Percentiles rank a stretch among this genome's conserved stretches.
phyloP scores from a whole-genome alignment of 768 basidiomycete species.

The Lentinula lateritia region DNA sequence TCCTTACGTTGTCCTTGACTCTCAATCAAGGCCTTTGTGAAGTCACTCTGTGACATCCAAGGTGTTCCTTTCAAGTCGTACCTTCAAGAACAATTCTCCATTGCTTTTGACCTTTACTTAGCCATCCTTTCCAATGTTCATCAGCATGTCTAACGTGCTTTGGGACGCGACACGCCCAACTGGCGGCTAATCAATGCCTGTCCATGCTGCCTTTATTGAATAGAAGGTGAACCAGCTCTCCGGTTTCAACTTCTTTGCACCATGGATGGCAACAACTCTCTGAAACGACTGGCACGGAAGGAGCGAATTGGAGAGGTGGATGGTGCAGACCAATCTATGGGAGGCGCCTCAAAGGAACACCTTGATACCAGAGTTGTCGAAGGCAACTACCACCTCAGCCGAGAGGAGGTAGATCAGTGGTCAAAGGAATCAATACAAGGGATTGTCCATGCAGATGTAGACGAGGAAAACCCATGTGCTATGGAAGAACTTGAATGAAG shows the following conservation, averaged over 20 bases:
- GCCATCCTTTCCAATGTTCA: constrained; percentile 1
- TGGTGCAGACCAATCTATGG: background rate
- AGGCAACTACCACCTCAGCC: constrained; percentile 15
- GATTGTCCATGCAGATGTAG: background rate
- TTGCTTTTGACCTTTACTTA: constrained; percentile 13
- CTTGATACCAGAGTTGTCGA: constrained; percentile 8
- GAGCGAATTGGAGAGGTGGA: background rate
- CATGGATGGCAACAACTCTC: constrained; percentile 13
- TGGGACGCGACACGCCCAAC: constrained; percentile 8
- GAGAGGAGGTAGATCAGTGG: constrained; percentile 17
- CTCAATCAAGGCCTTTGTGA: constrained; percentile 16
- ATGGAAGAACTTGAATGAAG: constrained; percentile 14
- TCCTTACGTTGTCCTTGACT: constrained; percentile 11
- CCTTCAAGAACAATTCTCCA: constrained; percentile 4
- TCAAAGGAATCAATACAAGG: constrained; percentile 4
- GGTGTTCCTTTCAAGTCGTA: constrained; percentile 6
- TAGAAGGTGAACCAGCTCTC: constrained; percentile 9
- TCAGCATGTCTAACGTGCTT: constrained; percentile 1
- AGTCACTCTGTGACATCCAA: constrained; percentile 15
- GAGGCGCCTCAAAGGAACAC: constrained; percentile 6
- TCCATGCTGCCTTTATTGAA: constrained; percentile 11
- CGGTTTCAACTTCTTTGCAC: constrained; percentile 3
- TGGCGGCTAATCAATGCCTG: constrained; percentile 14
- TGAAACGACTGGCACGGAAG: constrained; percentile 7
- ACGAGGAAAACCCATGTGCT: constrained; percentile 8